phyloP scores from a whole-genome alignment of 108 stramenopile genomes.

The Cylindrotheca fusiformis region DNA sequence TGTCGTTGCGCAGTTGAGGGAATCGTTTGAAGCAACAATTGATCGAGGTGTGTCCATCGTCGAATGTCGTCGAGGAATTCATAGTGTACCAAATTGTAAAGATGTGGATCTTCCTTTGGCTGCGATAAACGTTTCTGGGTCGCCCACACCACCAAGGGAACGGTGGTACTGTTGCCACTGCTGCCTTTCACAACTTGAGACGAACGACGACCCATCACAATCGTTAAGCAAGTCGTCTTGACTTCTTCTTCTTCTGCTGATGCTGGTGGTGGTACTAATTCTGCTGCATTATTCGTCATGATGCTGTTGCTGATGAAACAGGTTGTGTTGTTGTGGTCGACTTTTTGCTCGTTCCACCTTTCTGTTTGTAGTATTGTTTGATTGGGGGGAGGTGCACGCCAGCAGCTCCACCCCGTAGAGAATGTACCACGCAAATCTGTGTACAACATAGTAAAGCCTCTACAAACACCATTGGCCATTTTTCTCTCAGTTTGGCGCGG shows the following conservation, averaged over 20 bases:
- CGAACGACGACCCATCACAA: neutral
- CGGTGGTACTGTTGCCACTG: neutral
- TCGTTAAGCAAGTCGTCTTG: neutral
- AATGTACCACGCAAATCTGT: no score
- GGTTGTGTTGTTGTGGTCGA: no score
- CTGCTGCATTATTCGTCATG: neutral
- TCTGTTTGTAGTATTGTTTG: no score
- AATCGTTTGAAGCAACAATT: slow-evolving; percentile 34
- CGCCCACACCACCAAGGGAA: slow-evolving; percentile 17
- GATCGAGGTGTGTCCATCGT: slow-evolving; percentile 64
- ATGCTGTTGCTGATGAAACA: no score
- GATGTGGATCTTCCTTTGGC: slow-evolving; percentile 25
- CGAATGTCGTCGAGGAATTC: slow-evolving; percentile 57
- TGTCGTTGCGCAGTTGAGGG: neutral
- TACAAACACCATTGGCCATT: no score
- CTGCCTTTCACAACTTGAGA: neutral
- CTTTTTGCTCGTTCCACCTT: no score
- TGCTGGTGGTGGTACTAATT: no score
- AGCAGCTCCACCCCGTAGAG: no score
- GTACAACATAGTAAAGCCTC: no score
- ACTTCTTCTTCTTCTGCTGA: neutral
- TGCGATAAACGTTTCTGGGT: slow-evolving; percentile 9
- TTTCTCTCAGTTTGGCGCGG: no score
- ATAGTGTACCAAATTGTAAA: slow-evolving; percentile 46
- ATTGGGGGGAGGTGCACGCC: no score